A percentile compares a stretch with the other conserved stretches of the same genome.
These are phyloP conservation scores for Nymphaea colorata DNA, from an alignment of 164 flowering plant species.

Conservation along the genomic window DNA sequence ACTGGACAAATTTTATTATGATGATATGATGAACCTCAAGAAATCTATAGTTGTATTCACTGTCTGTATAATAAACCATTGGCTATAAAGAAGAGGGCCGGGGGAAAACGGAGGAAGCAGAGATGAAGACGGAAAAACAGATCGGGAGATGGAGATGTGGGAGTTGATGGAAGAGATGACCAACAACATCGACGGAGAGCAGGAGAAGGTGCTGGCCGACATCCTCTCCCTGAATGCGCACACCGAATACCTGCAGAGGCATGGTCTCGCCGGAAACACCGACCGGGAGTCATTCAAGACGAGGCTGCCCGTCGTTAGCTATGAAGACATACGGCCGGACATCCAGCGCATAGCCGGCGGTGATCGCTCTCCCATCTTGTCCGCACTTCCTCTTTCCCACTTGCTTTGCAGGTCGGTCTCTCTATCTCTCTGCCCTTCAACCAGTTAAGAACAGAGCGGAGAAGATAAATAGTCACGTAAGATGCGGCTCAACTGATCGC, in stretches of 20 bases:
- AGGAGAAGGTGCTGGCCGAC: constrained; percentile 36
- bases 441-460: background rate
- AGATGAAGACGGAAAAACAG: background rate
- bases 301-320: constrained; percentile 44
- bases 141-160: constrained; percentile 33
- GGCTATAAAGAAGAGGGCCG: no score
- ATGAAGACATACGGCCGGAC: constrained; percentile 57
- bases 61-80: no score
- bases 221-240: constrained; percentile 38
- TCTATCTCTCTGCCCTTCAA: background rate
- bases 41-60: no score
- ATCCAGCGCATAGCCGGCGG: constrained; percentile 68
- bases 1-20: no score
- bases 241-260: constrained; percentile 48
- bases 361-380: constrained; percentile 49
- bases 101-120: no score
- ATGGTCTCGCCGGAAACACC: constrained; percentile 26
- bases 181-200: constrained; percentile 35
- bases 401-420: constrained; percentile 55
- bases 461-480: no score
- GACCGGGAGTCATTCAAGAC: constrained; percentile 52
- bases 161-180: constrained; percentile 62
- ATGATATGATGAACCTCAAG: no score
- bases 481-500: background rate
- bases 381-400: constrained; percentile 52